phyloP scores from a whole-genome alignment of 2,329 filamentous ascomycete genomes.

The Neoarthrinium moseri region DNA sequence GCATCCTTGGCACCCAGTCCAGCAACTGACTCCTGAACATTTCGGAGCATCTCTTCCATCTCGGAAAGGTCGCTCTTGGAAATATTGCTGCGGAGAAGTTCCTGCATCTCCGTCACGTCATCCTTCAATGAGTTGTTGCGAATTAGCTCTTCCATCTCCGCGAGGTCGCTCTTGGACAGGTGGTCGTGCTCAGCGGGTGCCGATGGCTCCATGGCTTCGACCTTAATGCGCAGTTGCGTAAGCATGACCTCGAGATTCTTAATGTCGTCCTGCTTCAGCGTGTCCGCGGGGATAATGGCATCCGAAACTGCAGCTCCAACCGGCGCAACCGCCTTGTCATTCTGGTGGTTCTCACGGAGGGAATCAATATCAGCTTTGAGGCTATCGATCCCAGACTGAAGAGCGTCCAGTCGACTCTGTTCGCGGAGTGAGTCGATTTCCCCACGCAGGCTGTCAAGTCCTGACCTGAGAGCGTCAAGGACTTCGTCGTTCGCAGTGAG shows the following conservation, averaged over 20 bases:
- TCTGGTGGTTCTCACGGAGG: conserved; percentile 45
- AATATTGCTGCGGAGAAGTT: conserved; percentile 45
- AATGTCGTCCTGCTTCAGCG: conserved; percentile 69
- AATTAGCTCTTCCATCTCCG: conserved; percentile 31
- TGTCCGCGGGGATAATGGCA: conserved; percentile 48
- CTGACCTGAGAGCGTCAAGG: conserved; percentile 81
- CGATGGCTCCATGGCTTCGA: conserved; percentile 70
- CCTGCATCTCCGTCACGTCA: conserved; percentile 49
- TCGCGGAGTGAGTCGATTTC: conserved; percentile 81
- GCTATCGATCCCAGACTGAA: conserved; percentile 76
- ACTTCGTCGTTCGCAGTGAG: conserved; percentile 87
- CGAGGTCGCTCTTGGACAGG: conserved; percentile 35
- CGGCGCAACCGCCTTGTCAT: conserved; percentile 30
- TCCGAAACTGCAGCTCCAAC: conserved; percentile 51
- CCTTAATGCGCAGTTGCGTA: conserved; percentile 77
- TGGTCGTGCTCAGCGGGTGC: conserved; percentile 29
- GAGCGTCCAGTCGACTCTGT: conserved; percentile 65
- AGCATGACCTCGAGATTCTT: conserved; percentile 84
- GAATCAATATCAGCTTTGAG: conserved; percentile 79
- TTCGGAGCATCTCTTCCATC: conserved; percentile 47
- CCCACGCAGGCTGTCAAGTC: conserved; percentile 69
- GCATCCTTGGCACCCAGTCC: conserved; percentile 23
- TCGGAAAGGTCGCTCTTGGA: conserved; percentile 37
- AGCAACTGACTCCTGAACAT: conserved; percentile 36
- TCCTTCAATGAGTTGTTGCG: conserved; percentile 41